Evolutionary conservation across 257 asterid species (phyloP).

Genomic region (Fraxinus cuspidata): DNA sequence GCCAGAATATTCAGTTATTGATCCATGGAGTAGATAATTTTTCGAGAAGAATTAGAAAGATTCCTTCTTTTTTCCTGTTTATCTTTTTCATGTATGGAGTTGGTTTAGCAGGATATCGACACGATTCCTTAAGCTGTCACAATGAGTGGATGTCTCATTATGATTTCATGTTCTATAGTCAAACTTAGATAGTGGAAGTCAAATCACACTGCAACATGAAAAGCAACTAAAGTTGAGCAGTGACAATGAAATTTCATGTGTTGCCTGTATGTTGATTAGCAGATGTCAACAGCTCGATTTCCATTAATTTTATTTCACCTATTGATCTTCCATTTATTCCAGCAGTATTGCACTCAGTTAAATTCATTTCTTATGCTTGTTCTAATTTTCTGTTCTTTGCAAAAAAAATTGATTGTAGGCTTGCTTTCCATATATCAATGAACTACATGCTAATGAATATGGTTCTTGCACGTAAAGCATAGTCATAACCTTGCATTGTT

Average conservation of each 20-base stretch:
- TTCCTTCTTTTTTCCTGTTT: background rate
- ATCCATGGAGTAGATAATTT: slow-evolving; percentile 8
- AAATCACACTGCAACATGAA: background rate
- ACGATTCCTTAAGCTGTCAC: background rate
- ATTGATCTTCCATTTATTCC: background rate
- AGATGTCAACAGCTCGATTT: background rate
- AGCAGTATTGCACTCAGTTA: background rate
- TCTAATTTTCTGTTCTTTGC: slow-evolving; percentile 6
- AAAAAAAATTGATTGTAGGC: background rate
- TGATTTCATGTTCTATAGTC: background rate
- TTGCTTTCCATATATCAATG: slow-evolving; percentile 1
- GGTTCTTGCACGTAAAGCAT: slow-evolving; percentile 11
- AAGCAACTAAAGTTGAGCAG: background rate
- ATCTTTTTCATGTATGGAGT: background rate
- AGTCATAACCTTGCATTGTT: slow-evolving; percentile 1
- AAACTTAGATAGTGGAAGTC: slow-evolving; percentile 3
- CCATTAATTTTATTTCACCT: background rate
- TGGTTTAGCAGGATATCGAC: slow-evolving; percentile 15
- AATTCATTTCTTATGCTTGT: slow-evolving; percentile 7
- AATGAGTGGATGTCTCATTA: background rate
- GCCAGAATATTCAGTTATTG: slow-evolving; percentile 10
- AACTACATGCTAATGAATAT: background rate
- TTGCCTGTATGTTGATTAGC: background rate
- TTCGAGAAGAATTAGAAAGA: slow-evolving; percentile 13
- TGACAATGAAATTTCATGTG: slow-evolving; percentile 9